Base-by-base conservation (phyloP, 1,139 yeast species). In the Meyerozyma sp. region DNA sequence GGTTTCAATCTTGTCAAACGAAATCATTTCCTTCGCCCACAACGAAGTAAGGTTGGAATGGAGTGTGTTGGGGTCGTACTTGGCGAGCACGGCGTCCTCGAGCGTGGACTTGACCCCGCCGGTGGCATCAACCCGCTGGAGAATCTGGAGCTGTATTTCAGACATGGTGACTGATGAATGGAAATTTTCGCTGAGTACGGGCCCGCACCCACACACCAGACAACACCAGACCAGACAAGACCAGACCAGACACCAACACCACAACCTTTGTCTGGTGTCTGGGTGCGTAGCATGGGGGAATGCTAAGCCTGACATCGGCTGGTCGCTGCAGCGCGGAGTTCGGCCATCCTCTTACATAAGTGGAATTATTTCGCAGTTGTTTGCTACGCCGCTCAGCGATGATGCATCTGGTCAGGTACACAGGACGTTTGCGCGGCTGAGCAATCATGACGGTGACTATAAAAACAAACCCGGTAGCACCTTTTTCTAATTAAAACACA, bases 1-100 rank as follows among this genome's bases (percentile, higher is more conserved):
- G 46, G 76, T 72, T 62, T 91, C 98, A 46, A 82, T 75, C 52
- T 88, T 80, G 55, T 79, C 73, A 71, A 82, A 91, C 41, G 71
- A 70, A 54, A 93, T 77, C 89, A 91, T 91, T 48, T 80, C 77
- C 63, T 85, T 84, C 47, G 97, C 91, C 63, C 85, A 79, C 50
- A 93, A 76, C 30, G 98, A 91, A 56, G 87, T 85, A 57, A 93
- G 79, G 36, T 90, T 91, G 25, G 96, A 88, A 49, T 71, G 77
- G 45, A 72, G 64, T n/a, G 68, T 61, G 51, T 61, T 63, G 49
- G 73, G 63, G 49, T 71, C 77, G 42, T 64, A 52, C 34, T 46
- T 45, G 40, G 69, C 61, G 52, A 73, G 66, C 49, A 66, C 72
- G 41, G 81, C 81, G 43, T 83, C 71, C 14, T 68, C 75, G 45